Evolutionary conservation across 768 basidiomycete species (phyloP), one percentile per base, ranked within the genome.

Genomic region (Sporobolomyces roseus): DNA sequence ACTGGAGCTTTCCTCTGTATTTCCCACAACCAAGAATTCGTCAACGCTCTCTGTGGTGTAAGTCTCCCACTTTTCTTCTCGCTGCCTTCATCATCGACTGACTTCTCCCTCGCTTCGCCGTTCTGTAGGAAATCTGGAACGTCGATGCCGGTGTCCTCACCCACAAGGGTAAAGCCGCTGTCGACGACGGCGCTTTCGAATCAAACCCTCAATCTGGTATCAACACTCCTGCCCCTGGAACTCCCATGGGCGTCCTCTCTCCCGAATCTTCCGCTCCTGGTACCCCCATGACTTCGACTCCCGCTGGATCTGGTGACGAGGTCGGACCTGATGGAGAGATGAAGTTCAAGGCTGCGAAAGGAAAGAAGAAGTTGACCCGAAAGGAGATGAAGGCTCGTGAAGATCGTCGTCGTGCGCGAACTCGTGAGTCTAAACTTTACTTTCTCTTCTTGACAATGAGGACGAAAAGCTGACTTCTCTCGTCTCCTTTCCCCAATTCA

Each of bases 1-100:
- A 85, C 85, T 53, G 93, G 94, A 64, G 92, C 90, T 50, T 89
- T 93, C 43, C 88, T 92, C 76, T 96, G 96, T 81, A 97, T 97
- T 78, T 96, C 92, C 36, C 94, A 96, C 82, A 94, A 94, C 80
- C 82, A 86, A 73, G 90, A 92, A 81, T 93, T 91, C 73, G 88
- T 92, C 19, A 82, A 84, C 41, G 87, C 90, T 17, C 81, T 92
- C 58, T 90, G 89, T 77, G 16, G 29, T 23, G 48, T 65, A 90
- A 29, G 48, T 53, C 81, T 91, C 91, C 71, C 87, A 91, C 9
- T 81, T 84, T 32, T 85, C 88, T 13, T 80, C 90, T 55, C 89
- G 88, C 83, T 29, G 73, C 63, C 66, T 59, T 41, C 59, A 74
- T 74, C 59, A 64, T 7, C 4, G 9, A 54, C 50, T 43, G 35